These are phyloP conservation scores for Calonectria pseudoturangicola DNA, from an alignment of 2,329 filamentous ascomycete genomes.

Conservation along the genomic window DNA sequence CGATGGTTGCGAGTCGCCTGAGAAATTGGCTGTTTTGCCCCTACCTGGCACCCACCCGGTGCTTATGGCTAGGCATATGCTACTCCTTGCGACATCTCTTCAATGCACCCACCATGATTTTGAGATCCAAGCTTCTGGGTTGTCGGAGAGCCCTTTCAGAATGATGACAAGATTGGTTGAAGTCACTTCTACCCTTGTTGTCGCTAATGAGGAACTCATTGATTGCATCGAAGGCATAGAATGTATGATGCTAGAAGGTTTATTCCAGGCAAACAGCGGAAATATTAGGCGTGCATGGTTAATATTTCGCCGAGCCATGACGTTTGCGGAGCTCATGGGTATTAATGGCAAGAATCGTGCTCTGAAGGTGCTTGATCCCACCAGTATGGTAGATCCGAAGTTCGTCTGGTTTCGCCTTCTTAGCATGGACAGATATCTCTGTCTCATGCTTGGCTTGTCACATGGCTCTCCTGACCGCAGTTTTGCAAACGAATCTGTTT, in stretches of 20 bases:
- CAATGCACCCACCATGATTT: neutral
- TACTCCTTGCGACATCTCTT: neutral
- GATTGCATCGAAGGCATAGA: neutral
- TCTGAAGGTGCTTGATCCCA: neutral
- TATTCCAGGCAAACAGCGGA: neutral
- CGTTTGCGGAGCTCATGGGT: neutral
- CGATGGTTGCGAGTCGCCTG: neutral
- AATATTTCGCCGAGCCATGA: neutral
- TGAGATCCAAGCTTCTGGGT: neutral
- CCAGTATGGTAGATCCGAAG: neutral
- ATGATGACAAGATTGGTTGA: neutral
- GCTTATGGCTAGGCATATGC: neutral
- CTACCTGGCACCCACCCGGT: neutral
- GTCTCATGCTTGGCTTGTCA: slow-evolving; percentile 19
- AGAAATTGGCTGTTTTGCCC: neutral
- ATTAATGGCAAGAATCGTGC: neutral
- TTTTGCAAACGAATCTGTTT: neutral
- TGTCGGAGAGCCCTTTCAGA: neutral
- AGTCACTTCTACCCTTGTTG: neutral
- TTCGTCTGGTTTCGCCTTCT: slow-evolving; percentile 28
- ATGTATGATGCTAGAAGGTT: neutral
- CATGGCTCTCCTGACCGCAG: neutral
- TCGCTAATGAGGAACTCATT: neutral
- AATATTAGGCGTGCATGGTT: neutral
- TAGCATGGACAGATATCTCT: slow-evolving; percentile 12